Percentiles rank a stretch among this genome's conserved stretches.
These are phyloP conservation scores for Gentiana macrophylla DNA, from an alignment of 257 asterid genomes.

Conservation along the genomic window DNA sequence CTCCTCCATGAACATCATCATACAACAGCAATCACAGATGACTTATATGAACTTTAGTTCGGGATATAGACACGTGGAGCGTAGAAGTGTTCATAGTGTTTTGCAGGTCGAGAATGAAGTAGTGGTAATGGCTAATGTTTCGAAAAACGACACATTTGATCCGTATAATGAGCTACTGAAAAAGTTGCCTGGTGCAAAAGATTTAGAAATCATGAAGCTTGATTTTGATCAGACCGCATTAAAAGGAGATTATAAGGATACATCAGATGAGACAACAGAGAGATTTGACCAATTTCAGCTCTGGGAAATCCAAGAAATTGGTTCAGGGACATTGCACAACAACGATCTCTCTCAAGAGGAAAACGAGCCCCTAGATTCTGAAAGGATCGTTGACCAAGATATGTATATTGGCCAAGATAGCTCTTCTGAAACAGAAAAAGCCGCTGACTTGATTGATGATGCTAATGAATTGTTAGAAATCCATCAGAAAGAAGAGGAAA, in stretches of 20 bases:
- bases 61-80: conserved; percentile 6
- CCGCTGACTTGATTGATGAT: conserved; percentile 6
- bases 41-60: conserved; percentile 16
- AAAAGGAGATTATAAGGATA: conserved; percentile 8
- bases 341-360: conserved; percentile 7
- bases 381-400: conserved; percentile 3
- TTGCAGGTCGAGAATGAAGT: conserved; percentile 16
- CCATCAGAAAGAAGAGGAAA: conserved; percentile 3
- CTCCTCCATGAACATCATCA: conserved; percentile 5
- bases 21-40: background rate
- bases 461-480: conserved; percentile 12
- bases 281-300: conserved; percentile 9
- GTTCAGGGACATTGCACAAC: conserved; percentile 11
- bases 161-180: background rate
- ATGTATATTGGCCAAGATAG: conserved; percentile 1
- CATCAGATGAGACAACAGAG: conserved; percentile 6
- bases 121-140: conserved; percentile 6
- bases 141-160: conserved; percentile 7
- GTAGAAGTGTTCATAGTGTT: conserved; percentile 8
- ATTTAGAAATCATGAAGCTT: background rate
- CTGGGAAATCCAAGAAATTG: conserved; percentile 16
- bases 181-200: background rate
- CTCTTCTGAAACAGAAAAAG: conserved; percentile 9
- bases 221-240: background rate
- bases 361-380: background rate